A percentile compares a stretch with the other conserved stretches of the same genome.
These are phyloP conservation scores for Taphrina pruni DNA, from an alignment of 1,139 yeast species.

Conservation along the genomic window DNA sequence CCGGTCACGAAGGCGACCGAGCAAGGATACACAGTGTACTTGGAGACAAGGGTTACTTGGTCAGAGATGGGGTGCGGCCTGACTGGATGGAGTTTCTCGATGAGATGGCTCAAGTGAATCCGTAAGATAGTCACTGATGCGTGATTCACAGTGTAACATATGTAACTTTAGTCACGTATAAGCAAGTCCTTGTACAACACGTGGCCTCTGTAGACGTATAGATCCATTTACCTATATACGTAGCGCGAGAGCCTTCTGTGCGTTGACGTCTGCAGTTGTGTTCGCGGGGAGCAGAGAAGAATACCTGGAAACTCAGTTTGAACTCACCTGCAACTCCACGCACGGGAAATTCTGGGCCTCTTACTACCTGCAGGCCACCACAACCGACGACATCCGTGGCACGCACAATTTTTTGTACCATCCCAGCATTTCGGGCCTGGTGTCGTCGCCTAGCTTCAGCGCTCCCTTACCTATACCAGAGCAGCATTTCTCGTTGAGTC, in stretches of 20 bases:
- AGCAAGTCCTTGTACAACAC: no score
- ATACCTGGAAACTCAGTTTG: no score
- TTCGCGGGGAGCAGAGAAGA: no score
- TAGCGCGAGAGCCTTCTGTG: no score
- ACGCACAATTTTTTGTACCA: constrained; percentile 1
- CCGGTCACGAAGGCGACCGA: constrained; percentile 24
- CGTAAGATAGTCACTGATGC: no score
- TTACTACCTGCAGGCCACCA: background rate
- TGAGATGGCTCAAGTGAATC: constrained; percentile 14
- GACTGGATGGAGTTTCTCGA: constrained; percentile 36
- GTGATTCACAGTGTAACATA: no score
- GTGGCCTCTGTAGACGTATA: no score
- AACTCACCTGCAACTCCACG: background rate
- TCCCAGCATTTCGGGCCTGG: background rate
- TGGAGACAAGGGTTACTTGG: constrained; percentile 27
- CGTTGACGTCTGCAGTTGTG: no score
- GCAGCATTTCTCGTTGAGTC: background rate
- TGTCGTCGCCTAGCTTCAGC: background rate
- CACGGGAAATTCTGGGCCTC: background rate
- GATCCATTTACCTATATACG: no score
- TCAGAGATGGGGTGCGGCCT: constrained; percentile 25
- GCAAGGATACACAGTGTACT: constrained; percentile 17
- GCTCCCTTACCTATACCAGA: background rate
- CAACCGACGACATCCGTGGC: constrained; percentile 18
- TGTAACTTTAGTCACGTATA: no score